phyloP scores from a whole-genome alignment of 495 filamentous ascomycete genomes.

The Podospora anserina region DNA sequence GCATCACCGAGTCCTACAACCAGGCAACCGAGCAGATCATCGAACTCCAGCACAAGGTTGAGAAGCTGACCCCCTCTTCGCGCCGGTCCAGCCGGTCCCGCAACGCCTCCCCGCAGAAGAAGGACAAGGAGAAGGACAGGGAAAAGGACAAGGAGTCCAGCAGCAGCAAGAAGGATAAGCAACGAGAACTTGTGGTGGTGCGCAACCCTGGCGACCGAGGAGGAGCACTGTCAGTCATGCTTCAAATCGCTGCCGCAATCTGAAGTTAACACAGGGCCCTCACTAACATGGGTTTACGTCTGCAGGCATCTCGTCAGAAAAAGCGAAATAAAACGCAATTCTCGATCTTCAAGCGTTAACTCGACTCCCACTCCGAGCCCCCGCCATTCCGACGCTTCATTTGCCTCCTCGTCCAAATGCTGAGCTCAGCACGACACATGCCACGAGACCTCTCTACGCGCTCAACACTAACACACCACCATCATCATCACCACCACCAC shows the following conservation, averaged over 20 bases:
- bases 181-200: constrained; percentile 36
- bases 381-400: not conserved
- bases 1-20: constrained; percentile 26
- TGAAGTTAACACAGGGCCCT: constrained; percentile 11
- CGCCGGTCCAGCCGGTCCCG: constrained; percentile 28
- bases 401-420: not conserved
- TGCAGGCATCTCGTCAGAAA: constrained; percentile 15
- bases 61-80: constrained; percentile 21
- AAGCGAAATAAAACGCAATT: constrained; percentile 6
- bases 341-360: constrained; percentile 1
- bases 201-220: constrained; percentile 33
- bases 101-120: constrained; percentile 32
- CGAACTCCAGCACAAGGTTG: constrained; percentile 26
- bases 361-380: constrained; percentile 1
- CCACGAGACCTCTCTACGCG: not conserved
- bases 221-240: constrained; percentile 37
- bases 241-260: constrained; percentile 32
- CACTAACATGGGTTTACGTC: constrained; percentile 3
- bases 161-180: constrained; percentile 24
- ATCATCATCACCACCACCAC: not conserved
- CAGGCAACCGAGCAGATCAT: constrained; percentile 22
- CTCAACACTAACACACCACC: not conserved
- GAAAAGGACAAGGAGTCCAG: constrained; percentile 15
- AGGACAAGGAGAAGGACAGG: constrained; percentile 30
- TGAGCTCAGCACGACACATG: not conserved